phyloP scores from a whole-genome alignment of 805 yeast species.

The Isabelozyma rhagii region DNA sequence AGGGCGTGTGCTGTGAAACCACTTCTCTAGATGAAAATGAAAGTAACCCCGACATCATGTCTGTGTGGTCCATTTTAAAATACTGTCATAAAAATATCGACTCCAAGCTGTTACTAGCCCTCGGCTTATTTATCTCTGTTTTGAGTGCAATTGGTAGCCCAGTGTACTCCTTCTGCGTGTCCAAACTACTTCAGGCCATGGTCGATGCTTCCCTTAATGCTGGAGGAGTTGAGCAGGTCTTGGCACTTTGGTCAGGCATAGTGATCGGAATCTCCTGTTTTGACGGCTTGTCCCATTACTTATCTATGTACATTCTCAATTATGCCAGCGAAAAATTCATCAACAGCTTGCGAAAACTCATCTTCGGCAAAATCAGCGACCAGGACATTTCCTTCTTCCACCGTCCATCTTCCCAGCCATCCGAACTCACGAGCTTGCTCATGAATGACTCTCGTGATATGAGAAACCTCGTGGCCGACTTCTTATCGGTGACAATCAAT shows the following conservation, averaged over 20 bases:
- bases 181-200: slow-evolving; percentile 65
- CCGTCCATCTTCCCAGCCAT: slow-evolving; percentile 34
- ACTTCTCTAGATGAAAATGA: background rate
- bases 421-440: slow-evolving; percentile 61
- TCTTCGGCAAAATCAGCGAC: slow-evolving; percentile 47
- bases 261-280: slow-evolving; percentile 59
- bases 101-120: slow-evolving; percentile 19
- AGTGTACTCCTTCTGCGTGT: slow-evolving; percentile 71
- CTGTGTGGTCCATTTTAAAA: slow-evolving; percentile 20
- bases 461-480: slow-evolving; percentile 60
- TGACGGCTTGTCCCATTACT: slow-evolving; percentile 59
- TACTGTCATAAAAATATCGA: slow-evolving; percentile 19
- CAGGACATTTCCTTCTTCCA: slow-evolving; percentile 57
- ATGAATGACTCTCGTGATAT: slow-evolving; percentile 82
- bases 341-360: slow-evolving; percentile 43
- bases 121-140: slow-evolving; percentile 55
- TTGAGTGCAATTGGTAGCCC: slow-evolving; percentile 69
- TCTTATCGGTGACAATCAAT: slow-evolving; percentile 52
- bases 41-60: slow-evolving; percentile 10
- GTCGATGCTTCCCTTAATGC: slow-evolving; percentile 39
- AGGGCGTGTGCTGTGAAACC: background rate
- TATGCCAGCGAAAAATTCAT: slow-evolving; percentile 70
- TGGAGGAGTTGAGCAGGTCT: slow-evolving; percentile 19
- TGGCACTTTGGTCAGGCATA: slow-evolving; percentile 62
- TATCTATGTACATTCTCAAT: slow-evolving; percentile 49